These are phyloP conservation scores for Corallochytrium limacisporum DNA, from an alignment of 78 protist genomes.

Conservation along the genomic window DNA sequence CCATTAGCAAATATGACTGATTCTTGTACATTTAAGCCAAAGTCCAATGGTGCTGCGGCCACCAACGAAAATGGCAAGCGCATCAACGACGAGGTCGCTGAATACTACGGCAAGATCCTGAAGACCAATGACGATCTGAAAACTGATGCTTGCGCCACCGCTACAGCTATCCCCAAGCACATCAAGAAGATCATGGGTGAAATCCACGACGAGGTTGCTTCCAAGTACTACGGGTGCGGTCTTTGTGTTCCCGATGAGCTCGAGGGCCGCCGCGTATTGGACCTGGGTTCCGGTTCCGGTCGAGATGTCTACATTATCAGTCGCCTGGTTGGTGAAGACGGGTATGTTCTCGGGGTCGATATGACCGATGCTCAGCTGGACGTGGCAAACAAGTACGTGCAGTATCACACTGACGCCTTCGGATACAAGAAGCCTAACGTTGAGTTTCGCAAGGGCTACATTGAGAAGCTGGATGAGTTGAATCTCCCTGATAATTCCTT, in stretches of 20 bases:
- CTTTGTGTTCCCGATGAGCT: conserved; percentile 11
- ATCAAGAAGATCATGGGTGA: not conserved
- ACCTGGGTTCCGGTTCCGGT: conserved; percentile 67
- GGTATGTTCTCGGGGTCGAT: conserved; percentile 49
- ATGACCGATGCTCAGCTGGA: conserved; percentile 71
- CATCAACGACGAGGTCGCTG: conserved; percentile 19
- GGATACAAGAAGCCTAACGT: conserved; percentile 26
- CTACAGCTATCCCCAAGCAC: conserved; percentile 8
- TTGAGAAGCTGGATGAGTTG: conserved; percentile 35
- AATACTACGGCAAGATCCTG: conserved; percentile 59
- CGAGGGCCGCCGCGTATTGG: conserved; percentile 24
- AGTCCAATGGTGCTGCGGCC: not conserved
- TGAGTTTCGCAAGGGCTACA: conserved; percentile 44
- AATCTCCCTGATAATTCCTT: conserved; percentile 23
- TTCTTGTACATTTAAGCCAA: no score
- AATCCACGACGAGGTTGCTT: conserved; percentile 19
- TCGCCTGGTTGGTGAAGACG: not conserved
- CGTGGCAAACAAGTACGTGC: conserved; percentile 22
- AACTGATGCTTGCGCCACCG: conserved; percentile 46
- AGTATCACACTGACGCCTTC: conserved; percentile 12
- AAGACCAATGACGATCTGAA: conserved; percentile 22
- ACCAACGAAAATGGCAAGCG: not conserved
- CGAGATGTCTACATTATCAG: conserved; percentile 43
- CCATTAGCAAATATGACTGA: no score
- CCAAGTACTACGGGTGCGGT: conserved; percentile 68